phyloP scores from a whole-genome alignment of 441 rosid genomes.

The Eutrema salsugineum region DNA sequence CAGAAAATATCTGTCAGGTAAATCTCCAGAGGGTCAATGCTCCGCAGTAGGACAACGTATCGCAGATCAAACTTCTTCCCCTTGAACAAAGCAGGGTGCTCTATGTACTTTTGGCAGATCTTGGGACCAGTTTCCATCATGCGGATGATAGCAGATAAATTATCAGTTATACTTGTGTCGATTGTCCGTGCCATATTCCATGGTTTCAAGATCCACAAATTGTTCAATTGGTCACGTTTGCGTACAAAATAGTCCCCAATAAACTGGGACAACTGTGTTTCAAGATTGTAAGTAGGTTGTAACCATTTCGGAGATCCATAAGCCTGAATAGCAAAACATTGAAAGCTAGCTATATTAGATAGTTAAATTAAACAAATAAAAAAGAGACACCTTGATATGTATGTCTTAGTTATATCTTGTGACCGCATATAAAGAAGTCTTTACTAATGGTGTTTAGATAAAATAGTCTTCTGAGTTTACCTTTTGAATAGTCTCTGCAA shows the following conservation, averaged over 20 bases:
- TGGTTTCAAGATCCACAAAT: conserved; percentile 93
- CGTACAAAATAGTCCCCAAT: conserved; percentile 75
- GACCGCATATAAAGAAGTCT: background rate
- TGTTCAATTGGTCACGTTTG: conserved; percentile 55
- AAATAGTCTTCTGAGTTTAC: conserved; percentile 32
- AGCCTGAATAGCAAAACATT: conserved; percentile 53
- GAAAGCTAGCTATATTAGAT: no score
- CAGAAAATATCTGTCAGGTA: conserved; percentile 83
- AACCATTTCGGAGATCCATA: conserved; percentile 83
- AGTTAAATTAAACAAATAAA: no score
- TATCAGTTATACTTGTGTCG: conserved; percentile 80
- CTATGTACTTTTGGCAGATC: conserved; percentile 97
- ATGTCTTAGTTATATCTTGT: no score
- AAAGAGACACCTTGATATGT: no score
- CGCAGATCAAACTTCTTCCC: conserved; percentile 91
- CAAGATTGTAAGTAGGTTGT: conserved; percentile 91
- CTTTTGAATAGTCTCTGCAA: conserved; percentile 89
- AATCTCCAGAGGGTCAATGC: conserved; percentile 75
- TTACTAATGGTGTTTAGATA: background rate
- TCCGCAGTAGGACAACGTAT: conserved; percentile 67
- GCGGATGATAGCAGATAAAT: conserved; percentile 79
- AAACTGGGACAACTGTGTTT: conserved; percentile 68
- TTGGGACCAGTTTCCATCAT: conserved; percentile 98
- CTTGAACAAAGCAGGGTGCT: conserved; percentile 81
- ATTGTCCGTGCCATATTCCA: conserved; percentile 99